These are phyloP conservation scores for Cryomyces minteri DNA, from an alignment of 495 filamentous ascomycete genomes.

Conservation along the genomic window DNA sequence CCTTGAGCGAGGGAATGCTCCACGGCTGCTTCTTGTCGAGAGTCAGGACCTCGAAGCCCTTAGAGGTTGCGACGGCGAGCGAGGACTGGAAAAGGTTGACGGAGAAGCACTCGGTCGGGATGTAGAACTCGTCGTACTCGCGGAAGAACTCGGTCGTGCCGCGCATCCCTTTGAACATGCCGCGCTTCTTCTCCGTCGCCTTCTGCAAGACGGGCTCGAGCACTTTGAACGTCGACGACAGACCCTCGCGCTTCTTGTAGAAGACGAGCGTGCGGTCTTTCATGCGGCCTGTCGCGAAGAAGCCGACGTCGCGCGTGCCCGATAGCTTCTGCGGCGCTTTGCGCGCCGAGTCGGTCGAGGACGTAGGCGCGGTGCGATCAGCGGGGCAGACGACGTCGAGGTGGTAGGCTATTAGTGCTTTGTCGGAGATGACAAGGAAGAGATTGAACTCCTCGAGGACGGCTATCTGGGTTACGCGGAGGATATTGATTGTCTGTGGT, in stretches of 20 bases:
- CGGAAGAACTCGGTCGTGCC: conserved; percentile 90
- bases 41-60: conserved; percentile 90
- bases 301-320: conserved; percentile 73
- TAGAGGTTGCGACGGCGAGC: conserved; percentile 75
- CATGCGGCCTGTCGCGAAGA: conserved; percentile 90
- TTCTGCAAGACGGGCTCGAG: conserved; percentile 92
- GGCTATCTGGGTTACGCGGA: conserved; percentile 75
- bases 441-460: conserved; percentile 91
- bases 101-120: conserved; percentile 85
- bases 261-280: conserved; percentile 88
- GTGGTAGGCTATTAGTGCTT: conserved; percentile 82
- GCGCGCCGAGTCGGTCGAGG: conserved; percentile 33
- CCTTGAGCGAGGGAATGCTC: conserved; percentile 71
- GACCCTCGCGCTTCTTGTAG: conserved; percentile 87
- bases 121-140: conserved; percentile 97
- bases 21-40: conserved; percentile 89
- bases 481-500: conserved; percentile 47
- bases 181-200: conserved; percentile 52
- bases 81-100: conserved; percentile 92
- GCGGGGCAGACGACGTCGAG: conserved; percentile 73
- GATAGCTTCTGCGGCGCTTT: conserved; percentile 83
- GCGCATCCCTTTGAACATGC: conserved; percentile 36
- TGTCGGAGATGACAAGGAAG: conserved; percentile 78
- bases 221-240: conserved; percentile 81
- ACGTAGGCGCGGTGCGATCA: conserved; percentile 35